Evolutionary conservation across 768 basidiomycete genomes (phyloP).

Genomic region (Russula griseocarnosa): DNA sequence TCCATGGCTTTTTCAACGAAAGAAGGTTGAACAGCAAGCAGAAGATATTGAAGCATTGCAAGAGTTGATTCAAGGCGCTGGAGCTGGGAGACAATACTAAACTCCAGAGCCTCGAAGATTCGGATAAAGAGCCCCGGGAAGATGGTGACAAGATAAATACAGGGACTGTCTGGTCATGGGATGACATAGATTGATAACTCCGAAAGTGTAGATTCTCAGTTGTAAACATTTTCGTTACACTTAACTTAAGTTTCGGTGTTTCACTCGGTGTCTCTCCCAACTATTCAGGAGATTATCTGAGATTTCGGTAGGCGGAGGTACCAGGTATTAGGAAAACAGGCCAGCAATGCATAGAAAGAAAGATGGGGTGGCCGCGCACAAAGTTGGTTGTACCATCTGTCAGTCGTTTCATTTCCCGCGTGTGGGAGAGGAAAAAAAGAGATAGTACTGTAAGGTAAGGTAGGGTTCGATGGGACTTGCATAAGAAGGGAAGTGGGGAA

Average conservation of each 20-base stretch:
- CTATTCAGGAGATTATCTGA: background rate
- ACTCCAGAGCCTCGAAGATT: background rate
- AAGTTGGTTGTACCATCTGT: too few relatives aligned
- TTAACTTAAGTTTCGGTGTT: background rate
- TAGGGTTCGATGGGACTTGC: too few relatives aligned
- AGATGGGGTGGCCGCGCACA: too few relatives aligned
- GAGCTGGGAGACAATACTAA: conserved; percentile 20
- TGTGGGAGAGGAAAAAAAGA: too few relatives aligned
- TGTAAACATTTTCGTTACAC: background rate
- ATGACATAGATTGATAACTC: background rate
- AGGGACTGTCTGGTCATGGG: background rate
- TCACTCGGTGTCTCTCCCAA: too few relatives aligned
- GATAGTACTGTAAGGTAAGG: too few relatives aligned
- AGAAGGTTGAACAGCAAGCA: conserved; percentile 30
- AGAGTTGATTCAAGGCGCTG: conserved; percentile 17
- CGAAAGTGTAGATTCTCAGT: background rate
- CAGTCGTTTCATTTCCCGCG: too few relatives aligned
- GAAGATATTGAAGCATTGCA: conserved; percentile 21
- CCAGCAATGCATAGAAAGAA: background rate
- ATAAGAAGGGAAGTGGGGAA: too few relatives aligned
- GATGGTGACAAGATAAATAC: background rate
- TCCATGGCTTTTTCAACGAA: conserved; percentile 41
- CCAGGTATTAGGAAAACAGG: background rate
- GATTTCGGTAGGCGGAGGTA: background rate
- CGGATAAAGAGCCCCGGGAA: background rate